Base-by-base conservation (phyloP, 1,284 basidiomycete species). In the Vanrija sp. region DNA sequence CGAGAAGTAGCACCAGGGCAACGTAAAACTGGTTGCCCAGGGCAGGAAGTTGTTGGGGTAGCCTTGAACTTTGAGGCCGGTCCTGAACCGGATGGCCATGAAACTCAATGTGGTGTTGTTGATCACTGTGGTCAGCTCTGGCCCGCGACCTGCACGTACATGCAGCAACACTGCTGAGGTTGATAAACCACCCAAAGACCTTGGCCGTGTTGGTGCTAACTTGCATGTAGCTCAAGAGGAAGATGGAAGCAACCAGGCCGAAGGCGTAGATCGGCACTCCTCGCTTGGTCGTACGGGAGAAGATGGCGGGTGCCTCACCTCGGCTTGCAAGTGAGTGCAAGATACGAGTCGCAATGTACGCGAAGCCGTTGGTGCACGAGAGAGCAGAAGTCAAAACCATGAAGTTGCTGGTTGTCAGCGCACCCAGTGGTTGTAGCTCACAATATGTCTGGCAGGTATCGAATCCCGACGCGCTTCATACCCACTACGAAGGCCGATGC, bases 331-430 rank as follows among this genome's bases (percentile, higher is more conserved):
- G 51, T 18, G 58, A 46, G 44, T 60, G 54, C 12, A 60, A 49
- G 21, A 51, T 34, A 38, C 59, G 55, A 26, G 43, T 49, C 0
- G 40, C 55, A 21, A 55, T 38, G 28, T 52, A 61, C 44, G 61
- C 65, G 39, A 65, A 62, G 49, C 63, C 62, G 43, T 64, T 64
- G 5, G 59, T 73, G 23, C 72, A 71, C 4, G 67, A 72, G 39
- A 74, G 65, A 5, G 70, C 73, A 21, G 67, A 71, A 43, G 70
- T 61, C 26, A 63, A 38, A n/a, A 67, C 55, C 18, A 64, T 55
- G 6, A 62, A 64, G 48, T 67, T 67, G 60, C 78, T 70, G 47
- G 63, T 12, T 57, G 28, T 29, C 28, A 29, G 28, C 28, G 7
- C 28, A 29, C 7, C 6, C 28, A 7, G 7, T 29, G 28, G 28